Percentiles rank a stretch among this genome's conserved stretches.
Evolutionary conservation across 345 rosid species (phyloP).

Genomic region (Salix caprea): DNA sequence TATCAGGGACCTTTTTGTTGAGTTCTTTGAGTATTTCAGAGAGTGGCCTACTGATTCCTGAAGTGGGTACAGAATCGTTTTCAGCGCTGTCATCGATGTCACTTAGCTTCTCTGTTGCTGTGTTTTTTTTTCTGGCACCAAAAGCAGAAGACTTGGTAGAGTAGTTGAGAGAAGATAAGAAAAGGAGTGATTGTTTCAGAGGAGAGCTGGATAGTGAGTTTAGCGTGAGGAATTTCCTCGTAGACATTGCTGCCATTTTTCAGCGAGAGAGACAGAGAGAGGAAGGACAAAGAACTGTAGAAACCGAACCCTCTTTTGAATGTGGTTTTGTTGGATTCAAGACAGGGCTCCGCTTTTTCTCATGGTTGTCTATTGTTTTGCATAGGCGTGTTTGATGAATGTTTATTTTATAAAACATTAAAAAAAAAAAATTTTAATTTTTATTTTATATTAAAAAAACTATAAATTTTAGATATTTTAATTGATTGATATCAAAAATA

Average conservation of each 20-base stretch:
- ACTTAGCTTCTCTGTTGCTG: conserved; percentile 3
- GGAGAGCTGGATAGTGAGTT: background rate
- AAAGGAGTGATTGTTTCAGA: background rate
- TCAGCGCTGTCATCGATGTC: conserved; percentile 22
- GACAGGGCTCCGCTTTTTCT: no score
- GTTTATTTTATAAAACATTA: no score
- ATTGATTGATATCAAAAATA: no score
- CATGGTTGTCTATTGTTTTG: no score
- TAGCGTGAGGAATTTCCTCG: background rate
- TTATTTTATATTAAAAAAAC: no score
- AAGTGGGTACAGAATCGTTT: conserved; percentile 45
- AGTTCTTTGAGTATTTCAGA: conserved; percentile 68
- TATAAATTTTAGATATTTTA: no score
- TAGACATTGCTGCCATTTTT: background rate
- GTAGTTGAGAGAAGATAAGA: background rate
- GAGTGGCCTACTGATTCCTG: conserved; percentile 68
- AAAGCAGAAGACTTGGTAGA: conserved; percentile 10
- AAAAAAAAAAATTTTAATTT: no score
- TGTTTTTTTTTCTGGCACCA: background rate
- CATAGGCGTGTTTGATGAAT: no score
- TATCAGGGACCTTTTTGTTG: conserved; percentile 71
- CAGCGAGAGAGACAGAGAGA: background rate
- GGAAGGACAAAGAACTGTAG: no score
- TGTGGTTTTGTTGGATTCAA: no score
- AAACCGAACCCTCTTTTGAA: no score